phyloP scores from a whole-genome alignment of 306 rosid species.

The Abrus pulchellus region DNA sequence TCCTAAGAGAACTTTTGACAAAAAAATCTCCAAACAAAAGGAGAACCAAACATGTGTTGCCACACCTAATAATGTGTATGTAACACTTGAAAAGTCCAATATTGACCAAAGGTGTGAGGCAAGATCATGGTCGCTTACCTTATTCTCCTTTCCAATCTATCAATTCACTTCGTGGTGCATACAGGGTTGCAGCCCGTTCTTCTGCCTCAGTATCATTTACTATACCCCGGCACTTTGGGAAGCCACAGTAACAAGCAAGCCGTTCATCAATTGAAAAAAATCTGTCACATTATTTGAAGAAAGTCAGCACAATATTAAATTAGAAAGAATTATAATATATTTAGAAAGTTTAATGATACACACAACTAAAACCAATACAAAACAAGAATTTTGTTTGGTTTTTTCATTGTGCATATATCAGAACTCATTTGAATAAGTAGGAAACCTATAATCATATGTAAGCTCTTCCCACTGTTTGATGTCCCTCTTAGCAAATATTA shows the following conservation, averaged over 20 bases:
- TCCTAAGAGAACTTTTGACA: neutral
- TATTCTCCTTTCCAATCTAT: constrained; percentile 93
- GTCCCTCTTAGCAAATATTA: constrained; percentile 97
- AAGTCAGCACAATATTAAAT: constrained; percentile 50
- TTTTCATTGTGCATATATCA: constrained; percentile 23
- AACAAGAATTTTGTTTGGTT: constrained; percentile 28
- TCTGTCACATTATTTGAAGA: constrained; percentile 59
- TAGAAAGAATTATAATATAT: constrained; percentile 36
- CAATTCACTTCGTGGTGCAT: constrained; percentile 75
- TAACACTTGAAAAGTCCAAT: neutral
- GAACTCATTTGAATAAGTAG: constrained; percentile 41
- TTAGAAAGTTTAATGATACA: constrained; percentile 25
- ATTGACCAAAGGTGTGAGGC: constrained; percentile 20
- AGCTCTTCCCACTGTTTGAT: constrained; percentile 98
- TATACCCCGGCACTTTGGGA: constrained; percentile 89
- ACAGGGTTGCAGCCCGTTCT: constrained; percentile 82
- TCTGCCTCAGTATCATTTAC: constrained; percentile 95
- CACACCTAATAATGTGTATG: constrained; percentile 15
- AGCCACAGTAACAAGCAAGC: constrained; percentile 95
- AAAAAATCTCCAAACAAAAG: neutral
- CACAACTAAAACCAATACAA: constrained; percentile 45
- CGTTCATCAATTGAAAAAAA: constrained; percentile 96
- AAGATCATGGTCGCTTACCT: constrained; percentile 55
- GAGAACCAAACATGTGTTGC: neutral
- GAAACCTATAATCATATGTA: constrained; percentile 94